Evolutionary conservation across 306 rosid genomes (phyloP), one percentile per base, ranked within the genome.

Genomic region (Styphnolobium japonicum): DNA sequence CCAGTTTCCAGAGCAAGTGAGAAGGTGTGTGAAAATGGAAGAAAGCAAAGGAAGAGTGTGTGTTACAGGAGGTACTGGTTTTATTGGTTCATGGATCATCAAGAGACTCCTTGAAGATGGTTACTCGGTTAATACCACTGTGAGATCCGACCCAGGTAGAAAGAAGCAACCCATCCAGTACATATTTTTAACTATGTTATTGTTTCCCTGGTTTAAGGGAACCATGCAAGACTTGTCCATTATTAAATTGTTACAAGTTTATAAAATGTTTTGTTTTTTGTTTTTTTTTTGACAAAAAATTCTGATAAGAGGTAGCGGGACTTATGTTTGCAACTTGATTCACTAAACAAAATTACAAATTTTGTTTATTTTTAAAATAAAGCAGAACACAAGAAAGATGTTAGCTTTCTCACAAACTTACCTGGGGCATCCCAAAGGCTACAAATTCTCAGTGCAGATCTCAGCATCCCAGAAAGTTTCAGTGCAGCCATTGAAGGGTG

Each of bases 381-480:
- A 2, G 16, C 68, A 86, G 90, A 52, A 7, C 55, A 42, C 29
- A 77, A 73, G 78, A 81, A 42, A 60, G 94, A 89, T 79, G 29
- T 71, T 1, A 80, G 88, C 76, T 88, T 71, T 77, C 90, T 90
- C 9, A 87, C 85, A 49, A 73, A 75, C 43, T 71, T 92, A 56
- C 89, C 85, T 0, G 68, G 88, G 45, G 94, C 94, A 81, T 57
- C 86, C 3, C 58, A 87, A 43, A 88, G 58, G 48, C 90, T 90
- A n/a, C 77, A 83, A 39, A 52, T 90, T 53, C 57, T 84, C 52
- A 51, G 10, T 0, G 94, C 92, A 31, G 92, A 92, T 72, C 88
- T 90, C 2, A 80, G 51, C 66, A 31, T 80, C 16, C 90, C 90
- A 14, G 90, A 82, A 11, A 91, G 91, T 55, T 90, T 87, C 72